Percentiles rank a stretch among this genome's conserved stretches.
phyloP scores from a whole-genome alignment of 306 rosid species.

The Acacia crassicarpa region DNA sequence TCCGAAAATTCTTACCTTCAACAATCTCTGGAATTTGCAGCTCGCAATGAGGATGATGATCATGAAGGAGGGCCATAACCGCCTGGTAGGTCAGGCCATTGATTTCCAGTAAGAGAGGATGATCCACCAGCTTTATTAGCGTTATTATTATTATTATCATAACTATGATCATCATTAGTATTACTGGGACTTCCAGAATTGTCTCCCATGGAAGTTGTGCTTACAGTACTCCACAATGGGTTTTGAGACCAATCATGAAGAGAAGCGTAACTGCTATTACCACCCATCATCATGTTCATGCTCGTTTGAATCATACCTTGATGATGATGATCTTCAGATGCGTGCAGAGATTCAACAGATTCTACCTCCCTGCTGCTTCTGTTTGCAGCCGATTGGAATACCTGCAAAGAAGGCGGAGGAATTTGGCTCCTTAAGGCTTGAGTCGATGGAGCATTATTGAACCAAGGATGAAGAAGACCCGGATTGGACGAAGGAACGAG shows the following conservation, averaged over 20 bases:
- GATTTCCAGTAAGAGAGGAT: conserved; percentile 36
- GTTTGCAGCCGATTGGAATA: conserved; percentile 25
- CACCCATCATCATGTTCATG: neutral
- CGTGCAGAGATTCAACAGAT: conserved; percentile 15
- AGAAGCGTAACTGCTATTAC: neutral
- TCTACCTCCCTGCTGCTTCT: conserved; percentile 23
- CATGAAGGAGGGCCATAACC: conserved; percentile 45
- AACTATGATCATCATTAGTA: neutral
- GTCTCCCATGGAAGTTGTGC: conserved; percentile 25
- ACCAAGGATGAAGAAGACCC: conserved; percentile 47
- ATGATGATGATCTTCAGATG: neutral
- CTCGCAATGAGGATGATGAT: conserved; percentile 22
- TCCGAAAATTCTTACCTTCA: neutral
- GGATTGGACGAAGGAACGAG: conserved; percentile 36
- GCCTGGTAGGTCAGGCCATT: conserved; percentile 48
- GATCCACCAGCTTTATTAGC: conserved; percentile 8
- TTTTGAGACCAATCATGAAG: conserved; percentile 41
- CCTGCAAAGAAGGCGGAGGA: conserved; percentile 8
- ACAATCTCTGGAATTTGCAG: neutral
- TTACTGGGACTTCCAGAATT: conserved; percentile 15
- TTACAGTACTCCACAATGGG: conserved; percentile 48
- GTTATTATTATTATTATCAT: neutral
- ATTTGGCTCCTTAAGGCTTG: conserved; percentile 24
- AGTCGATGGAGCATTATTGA: conserved; percentile 35
- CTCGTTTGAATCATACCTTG: conserved; percentile 30